Evolutionary conservation across 139 green algal species (phyloP).

Genomic region (Haematococcus lacustris): DNA sequence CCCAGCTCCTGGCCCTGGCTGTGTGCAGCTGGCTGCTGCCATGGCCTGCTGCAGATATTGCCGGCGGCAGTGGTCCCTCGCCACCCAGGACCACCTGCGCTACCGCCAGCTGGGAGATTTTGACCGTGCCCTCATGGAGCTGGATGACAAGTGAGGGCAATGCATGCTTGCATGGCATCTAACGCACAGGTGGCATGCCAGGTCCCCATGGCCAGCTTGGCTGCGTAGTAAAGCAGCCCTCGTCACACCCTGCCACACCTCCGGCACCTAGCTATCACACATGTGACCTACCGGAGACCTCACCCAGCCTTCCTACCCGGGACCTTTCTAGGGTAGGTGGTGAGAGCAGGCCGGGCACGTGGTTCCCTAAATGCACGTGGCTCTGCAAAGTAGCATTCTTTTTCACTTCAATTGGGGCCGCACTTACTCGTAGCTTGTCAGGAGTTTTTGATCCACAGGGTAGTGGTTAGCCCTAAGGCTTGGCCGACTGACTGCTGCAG

Average conservation of each 20-base stretch:
- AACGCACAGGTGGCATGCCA: not conserved
- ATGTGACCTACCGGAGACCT: not conserved
- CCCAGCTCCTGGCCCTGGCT: not conserved
- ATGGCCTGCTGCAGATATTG: conserved; percentile 30
- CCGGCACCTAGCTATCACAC: not conserved
- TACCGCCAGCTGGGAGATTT: conserved; percentile 71
- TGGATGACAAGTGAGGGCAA: conserved; percentile 51
- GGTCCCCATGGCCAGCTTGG: not conserved
- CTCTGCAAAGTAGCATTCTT: too few species aligned
- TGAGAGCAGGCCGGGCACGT: not conserved
- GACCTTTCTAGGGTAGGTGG: too few species aligned
- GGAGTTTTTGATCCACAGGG: not conserved
- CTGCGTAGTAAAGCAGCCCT: not conserved
- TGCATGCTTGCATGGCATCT: not conserved
- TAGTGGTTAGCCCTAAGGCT: too few species aligned
- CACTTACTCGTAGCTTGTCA: too few species aligned
- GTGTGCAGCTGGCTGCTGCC: not conserved
- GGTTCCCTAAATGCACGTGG: not conserved
- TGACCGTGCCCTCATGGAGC: conserved; percentile 66
- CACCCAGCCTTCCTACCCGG: not conserved
- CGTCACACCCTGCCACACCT: not conserved
- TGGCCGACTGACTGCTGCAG: conserved; percentile 1
- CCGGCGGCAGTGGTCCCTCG: conserved; percentile 77
- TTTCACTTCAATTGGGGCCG: too few species aligned
- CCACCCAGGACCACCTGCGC: conserved; percentile 69